Base-by-base conservation (phyloP, 495 filamentous ascomycete species). In the Daldinia decipiens region DNA sequence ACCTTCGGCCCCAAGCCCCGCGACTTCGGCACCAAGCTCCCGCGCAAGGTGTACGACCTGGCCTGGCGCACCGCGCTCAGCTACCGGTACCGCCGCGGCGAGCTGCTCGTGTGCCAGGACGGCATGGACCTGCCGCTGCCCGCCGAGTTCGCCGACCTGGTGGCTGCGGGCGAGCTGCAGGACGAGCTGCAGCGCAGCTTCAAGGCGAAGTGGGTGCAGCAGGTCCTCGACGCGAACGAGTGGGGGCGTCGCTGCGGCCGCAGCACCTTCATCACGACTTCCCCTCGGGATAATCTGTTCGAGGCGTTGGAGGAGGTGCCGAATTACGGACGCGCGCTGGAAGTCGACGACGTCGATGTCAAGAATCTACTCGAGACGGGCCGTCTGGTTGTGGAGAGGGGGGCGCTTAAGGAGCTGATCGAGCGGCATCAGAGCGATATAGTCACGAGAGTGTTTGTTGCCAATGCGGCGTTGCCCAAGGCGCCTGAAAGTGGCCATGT, bases 41-140 rank as follows among this genome's bases (percentile, higher is more conserved):
- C 91, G 55, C 85, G 85, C 71, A 97, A 98, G 85, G 89, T 97
- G 53, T 99, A 99, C 81, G 94, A 98, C 78, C 81, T 96, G 74
- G 96, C 96, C 11, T 98, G 93, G 93, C 88, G 96, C 75, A 98
- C 91, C 36, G 96, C 96, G 1, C 85, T 99, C 61, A 94, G 91
- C 70, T 97, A 97, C 80, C 88, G 96, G 47, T 98, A 94, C 80
- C 82, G 87, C 62, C 89, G 90, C 63, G 94, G 93, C 17, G 91
- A 98, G 82, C 80, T 99, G 78, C 82, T 98, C 53, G 87, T 98
- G 52, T 87, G 95, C 69, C 89, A 93, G 66, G 89, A 91, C 70
- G 82, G 85, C 34, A 84, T 92, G 70, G 88, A 92, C 40, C 81
- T 96, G 62, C 79, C 83, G 24, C 68, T 83, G 68, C 82, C 82